Percentiles rank a stretch among this genome's conserved stretches.
Conservation (phyloP, 768 basidiomycete species). For the Austroboletus festivus region DNA sequence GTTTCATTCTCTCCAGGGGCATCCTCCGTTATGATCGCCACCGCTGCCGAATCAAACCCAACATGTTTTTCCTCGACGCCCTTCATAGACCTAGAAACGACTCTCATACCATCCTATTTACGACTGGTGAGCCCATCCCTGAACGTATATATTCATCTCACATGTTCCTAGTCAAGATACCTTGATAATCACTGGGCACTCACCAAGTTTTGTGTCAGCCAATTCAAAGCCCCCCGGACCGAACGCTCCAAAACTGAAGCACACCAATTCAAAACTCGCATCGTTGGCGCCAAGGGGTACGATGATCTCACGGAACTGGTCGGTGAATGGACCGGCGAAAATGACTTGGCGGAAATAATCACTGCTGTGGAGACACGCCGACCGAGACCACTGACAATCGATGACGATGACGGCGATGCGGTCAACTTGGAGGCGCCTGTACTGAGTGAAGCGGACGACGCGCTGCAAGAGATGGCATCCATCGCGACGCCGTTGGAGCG, state of each 20-base stretch:
- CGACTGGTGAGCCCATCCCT: conserved; percentile 51
- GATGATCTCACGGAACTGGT: conserved; percentile 50
- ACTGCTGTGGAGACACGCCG: conserved; percentile 39
- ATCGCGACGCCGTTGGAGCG: conserved; percentile 48
- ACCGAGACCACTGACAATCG: conserved; percentile 18
- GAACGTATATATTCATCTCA: conserved; percentile 1
- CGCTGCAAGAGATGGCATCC: conserved; percentile 30
- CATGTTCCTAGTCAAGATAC: conserved; percentile 57
- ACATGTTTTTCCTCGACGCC: conserved; percentile 77
- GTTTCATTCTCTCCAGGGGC: conserved; percentile 47
- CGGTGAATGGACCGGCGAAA: conserved; percentile 56
- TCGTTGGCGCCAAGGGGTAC: conserved; percentile 63
- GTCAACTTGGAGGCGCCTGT: too few species aligned
- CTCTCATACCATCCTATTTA: conserved; percentile 69
- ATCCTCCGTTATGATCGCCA: conserved; percentile 94
- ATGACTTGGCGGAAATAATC: conserved; percentile 56
- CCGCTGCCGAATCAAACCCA: conserved; percentile 91
- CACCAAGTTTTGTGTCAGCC: conserved; percentile 84
- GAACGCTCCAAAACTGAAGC: conserved; percentile 57
- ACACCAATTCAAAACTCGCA: conserved; percentile 47
- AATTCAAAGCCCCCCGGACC: conserved; percentile 70
- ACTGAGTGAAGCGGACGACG: too few species aligned
- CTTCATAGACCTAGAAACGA: conserved; percentile 63
- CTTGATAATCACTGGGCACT: conserved; percentile 76
- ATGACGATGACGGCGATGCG: too few species aligned